Conservation (phyloP, 768 basidiomycete genomes). For the Suillus clintonianus region DNA sequence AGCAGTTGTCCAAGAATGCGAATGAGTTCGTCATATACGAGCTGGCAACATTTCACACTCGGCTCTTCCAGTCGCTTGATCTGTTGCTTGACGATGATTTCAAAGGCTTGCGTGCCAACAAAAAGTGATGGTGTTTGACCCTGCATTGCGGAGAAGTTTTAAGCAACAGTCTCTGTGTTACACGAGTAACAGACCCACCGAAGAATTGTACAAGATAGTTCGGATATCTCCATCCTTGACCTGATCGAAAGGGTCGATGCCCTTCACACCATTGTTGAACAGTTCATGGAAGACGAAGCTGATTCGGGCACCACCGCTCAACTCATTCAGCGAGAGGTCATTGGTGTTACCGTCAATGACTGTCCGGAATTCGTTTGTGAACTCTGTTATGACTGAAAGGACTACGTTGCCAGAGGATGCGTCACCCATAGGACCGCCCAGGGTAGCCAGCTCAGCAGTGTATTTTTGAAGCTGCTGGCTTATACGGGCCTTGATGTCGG, state of each 20-base stretch:
- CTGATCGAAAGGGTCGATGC: constrained; percentile 97
- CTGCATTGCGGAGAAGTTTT: constrained; percentile 36
- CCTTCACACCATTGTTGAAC: constrained; percentile 94
- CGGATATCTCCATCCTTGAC: constrained; percentile 98
- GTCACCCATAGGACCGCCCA: constrained; percentile 89
- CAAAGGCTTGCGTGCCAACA: constrained; percentile 96
- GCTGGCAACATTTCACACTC: constrained; percentile 86
- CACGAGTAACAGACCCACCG: constrained; percentile 54
- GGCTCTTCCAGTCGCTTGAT: constrained; percentile 97
- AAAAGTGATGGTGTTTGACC: constrained; percentile 96
- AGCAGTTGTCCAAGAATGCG: constrained; percentile 92
- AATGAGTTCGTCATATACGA: constrained; percentile 97
- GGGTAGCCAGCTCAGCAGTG: constrained; percentile 75
- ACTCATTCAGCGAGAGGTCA: constrained; percentile 91
- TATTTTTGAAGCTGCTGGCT: constrained; percentile 88
- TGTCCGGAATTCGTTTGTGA: constrained; percentile 94
- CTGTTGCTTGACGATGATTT: constrained; percentile 98
- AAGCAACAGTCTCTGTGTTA: not conserved
- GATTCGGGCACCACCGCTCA: constrained; percentile 98
- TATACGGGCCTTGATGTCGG: constrained; percentile 97
- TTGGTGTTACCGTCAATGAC: constrained; percentile 98
- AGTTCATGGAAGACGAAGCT: constrained; percentile 99
- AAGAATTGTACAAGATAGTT: constrained; percentile 95
- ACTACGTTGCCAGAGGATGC: constrained; percentile 88
- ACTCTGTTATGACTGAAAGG: constrained; percentile 97